These are phyloP conservation scores for Leucosporidium scottii DNA, from an alignment of 768 basidiomycete genomes.

Conservation along the genomic window DNA sequence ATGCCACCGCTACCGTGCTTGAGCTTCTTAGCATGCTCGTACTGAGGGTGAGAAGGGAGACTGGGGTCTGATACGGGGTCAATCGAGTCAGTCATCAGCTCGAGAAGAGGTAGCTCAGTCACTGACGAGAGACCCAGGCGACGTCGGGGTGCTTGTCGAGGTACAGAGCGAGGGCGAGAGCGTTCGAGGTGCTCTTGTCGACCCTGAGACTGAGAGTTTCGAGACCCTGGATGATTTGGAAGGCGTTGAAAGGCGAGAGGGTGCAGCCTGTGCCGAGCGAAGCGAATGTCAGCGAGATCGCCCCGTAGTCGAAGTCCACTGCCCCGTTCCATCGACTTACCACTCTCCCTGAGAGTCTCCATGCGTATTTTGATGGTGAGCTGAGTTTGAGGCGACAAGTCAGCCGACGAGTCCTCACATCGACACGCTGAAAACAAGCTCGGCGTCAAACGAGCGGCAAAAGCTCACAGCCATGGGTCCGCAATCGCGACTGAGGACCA, in stretches of 20 bases:
- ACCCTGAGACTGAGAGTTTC: constrained; percentile 67
- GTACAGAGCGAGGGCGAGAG: constrained; percentile 60
- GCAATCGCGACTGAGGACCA: too few species aligned
- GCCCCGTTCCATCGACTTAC: neutral
- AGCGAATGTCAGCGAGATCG: neutral
- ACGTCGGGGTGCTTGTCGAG: constrained; percentile 61
- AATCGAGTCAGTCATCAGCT: neutral
- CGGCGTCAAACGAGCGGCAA: constrained; percentile 48
- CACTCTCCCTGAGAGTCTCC: constrained; percentile 37
- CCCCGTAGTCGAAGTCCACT: constrained; percentile 25
- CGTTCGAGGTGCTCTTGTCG: constrained; percentile 64
- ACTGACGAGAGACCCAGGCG: constrained; percentile 45
- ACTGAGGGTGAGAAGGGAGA: constrained; percentile 54
- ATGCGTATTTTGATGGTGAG: constrained; percentile 61
- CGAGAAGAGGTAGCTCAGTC: neutral
- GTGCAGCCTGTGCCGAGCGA: neutral
- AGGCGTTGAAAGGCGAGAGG: neutral
- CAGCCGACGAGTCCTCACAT: too few species aligned
- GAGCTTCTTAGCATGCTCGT: constrained; percentile 50
- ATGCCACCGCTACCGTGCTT: constrained; percentile 57
- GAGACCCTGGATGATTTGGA: constrained; percentile 36
- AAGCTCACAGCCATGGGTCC: too few species aligned
- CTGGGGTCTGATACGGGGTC: constrained; percentile 57
- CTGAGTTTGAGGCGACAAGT: constrained; percentile 51
- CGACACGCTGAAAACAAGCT: neutral